Conservation (phyloP, 805 yeast genomes). For the Wickerhamiella nectarea region DNA sequence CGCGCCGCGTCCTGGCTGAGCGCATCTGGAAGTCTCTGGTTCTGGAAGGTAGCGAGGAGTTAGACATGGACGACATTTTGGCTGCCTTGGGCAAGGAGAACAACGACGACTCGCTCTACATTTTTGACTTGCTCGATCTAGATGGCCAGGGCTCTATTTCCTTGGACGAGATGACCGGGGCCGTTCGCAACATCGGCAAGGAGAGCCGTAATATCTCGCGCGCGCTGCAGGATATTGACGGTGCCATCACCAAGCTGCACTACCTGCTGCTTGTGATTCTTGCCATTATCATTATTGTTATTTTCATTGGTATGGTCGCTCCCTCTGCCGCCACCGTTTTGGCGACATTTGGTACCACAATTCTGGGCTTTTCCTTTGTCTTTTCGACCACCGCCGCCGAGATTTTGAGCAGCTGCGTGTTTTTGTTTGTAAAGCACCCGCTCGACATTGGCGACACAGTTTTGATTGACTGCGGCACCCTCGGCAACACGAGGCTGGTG, state of each 20-base stretch:
- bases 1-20: constrained; percentile 25
- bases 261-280: constrained; percentile 26
- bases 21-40: constrained; percentile 32
- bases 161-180: constrained; percentile 26
- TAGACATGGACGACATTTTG: constrained; percentile 25
- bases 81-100: constrained; percentile 24
- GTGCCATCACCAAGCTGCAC: constrained; percentile 29
- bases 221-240: constrained; percentile 29
- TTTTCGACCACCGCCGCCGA: constrained; percentile 29
- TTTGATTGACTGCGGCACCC: constrained; percentile 18
- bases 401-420: constrained; percentile 28
- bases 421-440: constrained; percentile 32
- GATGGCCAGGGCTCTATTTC: constrained; percentile 28
- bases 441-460: constrained; percentile 31
- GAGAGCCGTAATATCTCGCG: constrained; percentile 26
- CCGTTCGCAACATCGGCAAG: constrained; percentile 25
- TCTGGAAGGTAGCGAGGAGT: constrained; percentile 26
- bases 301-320: constrained; percentile 31
- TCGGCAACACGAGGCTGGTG: constrained; percentile 19
- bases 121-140: constrained; percentile 26
- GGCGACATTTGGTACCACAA: constrained; percentile 30
- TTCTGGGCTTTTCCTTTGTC: constrained; percentile 29
- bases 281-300: constrained; percentile 24
- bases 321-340: constrained; percentile 29
- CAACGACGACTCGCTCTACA: constrained; percentile 22